Evolutionary conservation across 495 filamentous ascomycete species (phyloP).

Genomic region (Tuber aestivum): DNA sequence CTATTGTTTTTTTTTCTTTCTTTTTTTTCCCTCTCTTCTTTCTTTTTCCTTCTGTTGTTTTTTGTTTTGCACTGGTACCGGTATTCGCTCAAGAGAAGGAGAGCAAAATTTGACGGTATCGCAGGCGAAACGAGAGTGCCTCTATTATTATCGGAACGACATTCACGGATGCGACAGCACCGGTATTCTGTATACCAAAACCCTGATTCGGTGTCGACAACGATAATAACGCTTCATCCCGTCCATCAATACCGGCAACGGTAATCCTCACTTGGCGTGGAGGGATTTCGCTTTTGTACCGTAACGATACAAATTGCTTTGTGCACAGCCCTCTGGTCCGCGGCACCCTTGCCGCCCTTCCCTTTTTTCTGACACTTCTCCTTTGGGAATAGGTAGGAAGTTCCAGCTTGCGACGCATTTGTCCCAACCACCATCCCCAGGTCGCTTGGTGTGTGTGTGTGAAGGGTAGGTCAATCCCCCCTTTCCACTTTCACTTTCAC

Average conservation of each 20-base stretch:
- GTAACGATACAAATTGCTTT: not conserved
- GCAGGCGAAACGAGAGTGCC: not conserved
- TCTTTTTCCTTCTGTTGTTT: not conserved
- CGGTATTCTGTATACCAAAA: not conserved
- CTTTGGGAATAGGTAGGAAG: slow-evolving; percentile 13
- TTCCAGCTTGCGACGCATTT: slow-evolving; percentile 34
- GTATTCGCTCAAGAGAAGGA: not conserved
- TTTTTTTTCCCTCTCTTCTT: not conserved
- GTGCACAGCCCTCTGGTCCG: slow-evolving; percentile 31
- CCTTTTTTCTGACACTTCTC: slow-evolving; percentile 28
- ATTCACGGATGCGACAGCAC: not conserved
- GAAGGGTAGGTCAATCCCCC: not conserved
- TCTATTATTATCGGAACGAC: not conserved
- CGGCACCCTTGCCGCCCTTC: slow-evolving; percentile 30
- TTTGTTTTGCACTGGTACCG: not conserved
- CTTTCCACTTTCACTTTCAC: slow-evolving; percentile 29
- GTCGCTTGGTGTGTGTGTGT: slow-evolving; percentile 1
- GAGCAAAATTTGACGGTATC: not conserved
- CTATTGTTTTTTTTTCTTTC: not conserved
- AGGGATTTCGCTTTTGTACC: not conserved
- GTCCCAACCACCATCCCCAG: slow-evolving; percentile 3
- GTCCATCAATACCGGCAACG: not conserved
- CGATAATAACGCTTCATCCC: not conserved
- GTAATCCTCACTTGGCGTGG: not conserved
- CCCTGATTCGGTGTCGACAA: not conserved